phyloP scores from a whole-genome alignment of 176 grass and related monocot genomes.

The Pharus latifolius region DNA sequence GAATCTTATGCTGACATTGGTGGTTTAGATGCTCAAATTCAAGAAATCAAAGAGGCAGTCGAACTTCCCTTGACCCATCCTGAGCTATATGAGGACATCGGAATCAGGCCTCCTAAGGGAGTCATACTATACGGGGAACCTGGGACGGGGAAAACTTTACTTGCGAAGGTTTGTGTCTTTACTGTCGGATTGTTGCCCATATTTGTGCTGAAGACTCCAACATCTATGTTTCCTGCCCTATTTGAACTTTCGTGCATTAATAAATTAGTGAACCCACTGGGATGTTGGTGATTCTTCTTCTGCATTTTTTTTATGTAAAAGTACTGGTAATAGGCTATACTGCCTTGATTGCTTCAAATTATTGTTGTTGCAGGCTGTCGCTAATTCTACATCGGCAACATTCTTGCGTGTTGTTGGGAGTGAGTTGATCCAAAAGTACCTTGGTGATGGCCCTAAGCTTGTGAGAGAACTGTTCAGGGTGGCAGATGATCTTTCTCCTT shows the following conservation, averaged over 20 bases:
- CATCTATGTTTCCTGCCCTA: not conserved
- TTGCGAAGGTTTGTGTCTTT: constrained; percentile 51
- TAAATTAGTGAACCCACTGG: not conserved
- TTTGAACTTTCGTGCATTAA: not conserved
- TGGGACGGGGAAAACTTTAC: constrained; percentile 78
- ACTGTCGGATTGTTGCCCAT: not conserved
- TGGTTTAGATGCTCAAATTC: constrained; percentile 80
- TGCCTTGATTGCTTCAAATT: not conserved
- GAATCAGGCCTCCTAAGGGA: constrained; percentile 79
- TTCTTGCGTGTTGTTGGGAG: constrained; percentile 85
- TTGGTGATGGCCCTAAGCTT: constrained; percentile 79
- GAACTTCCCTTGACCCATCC: constrained; percentile 78
- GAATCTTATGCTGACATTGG: constrained; percentile 81
- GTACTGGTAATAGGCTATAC: not conserved
- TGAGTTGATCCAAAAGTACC: constrained; percentile 84
- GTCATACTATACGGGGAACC: constrained; percentile 79
- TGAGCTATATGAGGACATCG: constrained; percentile 76
- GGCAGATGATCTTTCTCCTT: constrained; percentile 78
- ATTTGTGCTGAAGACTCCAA: not conserved
- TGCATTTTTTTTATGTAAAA: not conserved
- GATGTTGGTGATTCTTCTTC: not conserved
- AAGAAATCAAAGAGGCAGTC: constrained; percentile 79
- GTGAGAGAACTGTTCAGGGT: constrained; percentile 84
- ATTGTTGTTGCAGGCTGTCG: constrained; percentile 45
- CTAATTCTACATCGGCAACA: constrained; percentile 79